Base-by-base conservation (phyloP, 495 filamentous ascomycete genomes). In the Xylaria palmicola region DNA sequence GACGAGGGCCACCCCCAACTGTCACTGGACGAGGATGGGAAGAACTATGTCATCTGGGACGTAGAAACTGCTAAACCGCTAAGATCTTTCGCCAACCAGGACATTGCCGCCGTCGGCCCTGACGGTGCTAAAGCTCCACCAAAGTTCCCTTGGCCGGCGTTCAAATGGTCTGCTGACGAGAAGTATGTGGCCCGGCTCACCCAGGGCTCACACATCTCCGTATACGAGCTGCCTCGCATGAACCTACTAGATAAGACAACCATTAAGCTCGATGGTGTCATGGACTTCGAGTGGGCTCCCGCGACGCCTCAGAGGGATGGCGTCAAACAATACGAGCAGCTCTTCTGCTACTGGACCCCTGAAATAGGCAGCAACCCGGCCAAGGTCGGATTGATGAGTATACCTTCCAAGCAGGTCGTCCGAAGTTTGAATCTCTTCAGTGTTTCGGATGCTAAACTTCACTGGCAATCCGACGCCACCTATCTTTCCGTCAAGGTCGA, bases 1-100 rank as follows among this genome's bases (percentile, higher is more conserved):
- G 94, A 98, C 70, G 81, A 81, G 58, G 90, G 90, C 27, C 85
- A 92, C 65, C 89, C 93, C 19, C 75, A 90, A 3, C 77, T 98
- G 32, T 86, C 90, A 6, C 75, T 90, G 61, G 94, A 97, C 70
- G 94, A 98, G 71, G 94, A 98, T 66, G 94, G 94, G 63, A 97
- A 98, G 84, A 96, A 97, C 82, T 97, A 97, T 70, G 89, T 98
- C 68, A 91, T 98, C 68, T 98, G 94, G 94, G 94, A 98, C 75
- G 86, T 98, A 55, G 90, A 89, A 63, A 92, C 94, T 6, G 85
- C 86, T 59, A 96, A 95, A 69, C 88, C 92, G 29, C 80, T 98
- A 34, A 90, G 94, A 32, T 97, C 93, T 0, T 98, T 98, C 71
- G 86, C 90, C 26, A 93, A 90, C 56, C 82, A 96, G 66, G 94